Conservation (phyloP, 331 rosid species). For the Quercus lobata region DNA sequence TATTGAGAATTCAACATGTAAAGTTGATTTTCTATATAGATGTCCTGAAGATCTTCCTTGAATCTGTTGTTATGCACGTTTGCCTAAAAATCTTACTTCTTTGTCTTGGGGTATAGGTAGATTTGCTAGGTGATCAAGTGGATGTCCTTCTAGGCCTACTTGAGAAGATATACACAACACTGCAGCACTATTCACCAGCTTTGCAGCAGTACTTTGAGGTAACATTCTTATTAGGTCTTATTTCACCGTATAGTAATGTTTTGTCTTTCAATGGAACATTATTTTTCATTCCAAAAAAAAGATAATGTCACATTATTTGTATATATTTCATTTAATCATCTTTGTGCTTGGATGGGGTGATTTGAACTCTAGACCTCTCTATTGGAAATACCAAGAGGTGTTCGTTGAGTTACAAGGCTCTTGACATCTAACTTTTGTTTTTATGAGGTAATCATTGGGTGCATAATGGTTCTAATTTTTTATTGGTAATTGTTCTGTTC, state of each 20-base stretch:
- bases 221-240: neutral
- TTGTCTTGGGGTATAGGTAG: constrained; percentile 48
- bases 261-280: neutral
- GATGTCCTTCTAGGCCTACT: constrained; percentile 57
- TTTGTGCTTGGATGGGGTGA: neutral
- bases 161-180: constrained; percentile 51
- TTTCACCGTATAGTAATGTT: neutral
- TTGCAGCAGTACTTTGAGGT: constrained; percentile 65
- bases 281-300: neutral
- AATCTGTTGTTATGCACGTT: neutral
- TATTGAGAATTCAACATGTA: too few species aligned
- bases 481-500: neutral
- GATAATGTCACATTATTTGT: neutral
- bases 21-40: too few species aligned
- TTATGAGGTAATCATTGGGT: neutral
- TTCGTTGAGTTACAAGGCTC: too few species aligned
- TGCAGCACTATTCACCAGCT: constrained; percentile 53
- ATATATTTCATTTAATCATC: neutral
- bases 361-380: too few species aligned
- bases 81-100: neutral
- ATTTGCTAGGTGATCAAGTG: constrained; percentile 95
- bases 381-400: too few species aligned
- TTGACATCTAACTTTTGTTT: neutral
- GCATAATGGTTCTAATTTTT: neutral
- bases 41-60: neutral